Conservation (phyloP, 2,329 filamentous ascomycete genomes). For the Colletotrichum sp. region DNA sequence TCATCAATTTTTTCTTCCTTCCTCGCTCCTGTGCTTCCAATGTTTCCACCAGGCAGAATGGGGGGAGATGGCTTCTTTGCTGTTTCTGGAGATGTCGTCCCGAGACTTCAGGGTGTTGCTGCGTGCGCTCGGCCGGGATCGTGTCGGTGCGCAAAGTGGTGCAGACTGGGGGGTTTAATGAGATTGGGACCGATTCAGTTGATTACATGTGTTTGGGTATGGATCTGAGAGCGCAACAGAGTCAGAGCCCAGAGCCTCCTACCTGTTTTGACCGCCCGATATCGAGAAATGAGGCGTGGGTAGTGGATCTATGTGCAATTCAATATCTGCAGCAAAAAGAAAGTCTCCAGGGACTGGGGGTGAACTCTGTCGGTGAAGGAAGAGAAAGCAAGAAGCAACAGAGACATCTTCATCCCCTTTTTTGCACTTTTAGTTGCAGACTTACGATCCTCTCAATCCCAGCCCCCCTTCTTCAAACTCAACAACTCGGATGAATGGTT, state of each 20-base stretch:
- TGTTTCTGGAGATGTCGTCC: conserved; percentile 10
- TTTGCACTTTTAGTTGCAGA: neutral
- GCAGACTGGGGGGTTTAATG: conserved; percentile 7
- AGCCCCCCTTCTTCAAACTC: neutral
- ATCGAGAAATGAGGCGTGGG: conserved; percentile 4
- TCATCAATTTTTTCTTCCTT: neutral
- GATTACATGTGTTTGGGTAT: neutral
- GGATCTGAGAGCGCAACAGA: neutral
- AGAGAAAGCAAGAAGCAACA: neutral
- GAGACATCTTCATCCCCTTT: neutral
- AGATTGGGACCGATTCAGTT: conserved; percentile 3
- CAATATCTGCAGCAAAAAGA: neutral
- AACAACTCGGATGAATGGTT: neutral
- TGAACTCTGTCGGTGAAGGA: neutral
- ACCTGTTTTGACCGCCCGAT: neutral
- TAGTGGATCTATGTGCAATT: neutral
- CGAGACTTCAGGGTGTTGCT: neutral
- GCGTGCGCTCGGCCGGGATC: neutral
- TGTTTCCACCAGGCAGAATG: neutral
- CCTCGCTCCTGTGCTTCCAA: neutral
- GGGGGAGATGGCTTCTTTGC: neutral
- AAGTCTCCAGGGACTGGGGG: neutral
- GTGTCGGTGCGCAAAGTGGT: neutral
- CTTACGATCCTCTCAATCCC: neutral
- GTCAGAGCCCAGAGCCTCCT: neutral